phyloP scores from a whole-genome alignment of 441 rosid species.

The Euphorbia corollata region DNA sequence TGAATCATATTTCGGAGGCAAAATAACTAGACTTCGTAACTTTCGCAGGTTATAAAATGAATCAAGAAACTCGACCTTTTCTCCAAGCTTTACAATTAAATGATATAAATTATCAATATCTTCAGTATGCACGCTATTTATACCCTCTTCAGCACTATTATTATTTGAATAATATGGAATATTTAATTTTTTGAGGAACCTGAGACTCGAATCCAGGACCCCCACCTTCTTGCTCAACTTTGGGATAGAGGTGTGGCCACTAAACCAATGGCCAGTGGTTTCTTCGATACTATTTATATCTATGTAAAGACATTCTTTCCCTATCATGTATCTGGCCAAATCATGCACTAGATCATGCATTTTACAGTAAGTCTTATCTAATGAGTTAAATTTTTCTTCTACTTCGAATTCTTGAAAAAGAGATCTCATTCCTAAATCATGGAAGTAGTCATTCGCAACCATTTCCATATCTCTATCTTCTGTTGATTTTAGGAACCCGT shows the following conservation, averaged over 20 bases:
- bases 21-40: neutral
- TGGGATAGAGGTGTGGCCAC: no score
- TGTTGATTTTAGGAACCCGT: neutral
- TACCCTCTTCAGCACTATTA: neutral
- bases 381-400: neutral
- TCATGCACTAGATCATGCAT: constrained; percentile 3
- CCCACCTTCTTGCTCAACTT: no score
- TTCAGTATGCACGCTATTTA: no score
- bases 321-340: neutral
- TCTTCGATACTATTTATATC: no score
- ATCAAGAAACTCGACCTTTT: neutral
- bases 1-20: neutral
- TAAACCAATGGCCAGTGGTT: no score
- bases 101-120: neutral
- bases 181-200: no score
- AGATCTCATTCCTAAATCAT: neutral
- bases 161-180: no score
- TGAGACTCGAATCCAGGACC: no score
- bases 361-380: neutral
- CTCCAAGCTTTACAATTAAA: neutral
- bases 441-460: constrained; percentile 1
- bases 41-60: neutral
- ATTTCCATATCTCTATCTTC: neutral
- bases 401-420: neutral
- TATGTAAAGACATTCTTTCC: neutral